These are phyloP conservation scores for Paraconiothyrium brasiliense DNA, from an alignment of 2,329 filamentous ascomycete genomes.

Conservation along the genomic window DNA sequence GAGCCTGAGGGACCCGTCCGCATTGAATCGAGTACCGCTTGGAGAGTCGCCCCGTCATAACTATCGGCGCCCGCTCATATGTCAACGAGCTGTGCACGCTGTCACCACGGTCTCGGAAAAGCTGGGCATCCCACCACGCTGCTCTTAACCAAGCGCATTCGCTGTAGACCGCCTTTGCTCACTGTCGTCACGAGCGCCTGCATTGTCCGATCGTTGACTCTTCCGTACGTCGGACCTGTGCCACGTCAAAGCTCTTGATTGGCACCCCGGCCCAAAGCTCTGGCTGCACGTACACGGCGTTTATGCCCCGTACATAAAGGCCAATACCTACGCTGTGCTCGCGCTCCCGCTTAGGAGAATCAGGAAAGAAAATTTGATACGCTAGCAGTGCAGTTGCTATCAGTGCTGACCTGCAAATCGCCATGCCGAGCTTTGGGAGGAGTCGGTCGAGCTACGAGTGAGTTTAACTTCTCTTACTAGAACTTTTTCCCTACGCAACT, in stretches of 20 bases:
- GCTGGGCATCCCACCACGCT: constrained; percentile 17
- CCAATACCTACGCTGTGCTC: constrained; percentile 23
- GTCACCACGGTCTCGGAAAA: constrained; percentile 20
- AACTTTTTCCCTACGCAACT: constrained; percentile 24
- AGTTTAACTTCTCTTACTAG: constrained; percentile 34
- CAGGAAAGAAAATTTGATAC: constrained; percentile 32
- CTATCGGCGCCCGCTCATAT: constrained; percentile 6
- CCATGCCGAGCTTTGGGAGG: constrained; percentile 52
- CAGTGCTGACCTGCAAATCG: constrained; percentile 23
- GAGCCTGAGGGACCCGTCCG: constrained; percentile 21
- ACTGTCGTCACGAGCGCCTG: constrained; percentile 13
- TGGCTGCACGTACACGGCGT: constrained; percentile 28
- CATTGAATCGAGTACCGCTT: constrained; percentile 28
- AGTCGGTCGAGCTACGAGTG: constrained; percentile 52
- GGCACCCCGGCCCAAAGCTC: constrained; percentile 21
- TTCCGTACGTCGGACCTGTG: constrained; percentile 24
- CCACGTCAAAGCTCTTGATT: constrained; percentile 24
- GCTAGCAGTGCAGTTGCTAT: constrained; percentile 31
- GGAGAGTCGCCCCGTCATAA: not conserved
- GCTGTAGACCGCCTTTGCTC: constrained; percentile 13
- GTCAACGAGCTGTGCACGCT: constrained; percentile 25
- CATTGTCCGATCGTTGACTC: constrained; percentile 16
- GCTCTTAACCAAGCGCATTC: constrained; percentile 23
- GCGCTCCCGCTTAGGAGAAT: constrained; percentile 32
- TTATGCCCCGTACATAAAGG: constrained; percentile 43